phyloP scores from a whole-genome alignment of 352 stramenopile genomes.

The Globisporangium emineosum region DNA sequence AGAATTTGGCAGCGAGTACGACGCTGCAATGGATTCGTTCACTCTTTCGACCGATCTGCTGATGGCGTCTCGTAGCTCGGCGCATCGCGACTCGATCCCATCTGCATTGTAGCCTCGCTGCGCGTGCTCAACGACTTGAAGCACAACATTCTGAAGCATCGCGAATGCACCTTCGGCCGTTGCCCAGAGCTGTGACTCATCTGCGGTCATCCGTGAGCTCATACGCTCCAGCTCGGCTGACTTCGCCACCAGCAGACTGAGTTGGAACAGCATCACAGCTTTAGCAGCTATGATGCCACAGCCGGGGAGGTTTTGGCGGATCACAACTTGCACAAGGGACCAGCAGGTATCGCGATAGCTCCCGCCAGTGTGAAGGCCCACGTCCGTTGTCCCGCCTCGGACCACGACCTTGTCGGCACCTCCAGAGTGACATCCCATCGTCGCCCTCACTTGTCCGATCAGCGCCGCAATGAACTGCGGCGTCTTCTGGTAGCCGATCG shows the following conservation, averaged over 20 bases:
- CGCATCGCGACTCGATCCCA: neutral
- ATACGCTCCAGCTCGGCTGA: neutral
- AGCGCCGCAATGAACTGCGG: conserved; percentile 45
- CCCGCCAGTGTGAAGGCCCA: conserved; percentile 46
- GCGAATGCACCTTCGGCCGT: conserved; percentile 15
- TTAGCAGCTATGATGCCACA: conserved; percentile 34
- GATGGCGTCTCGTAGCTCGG: neutral
- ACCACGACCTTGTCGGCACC: neutral
- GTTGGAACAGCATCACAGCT: conserved; percentile 30
- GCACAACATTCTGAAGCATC: conserved; percentile 17
- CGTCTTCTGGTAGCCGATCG: conserved; percentile 45
- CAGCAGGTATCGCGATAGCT: conserved; percentile 46
- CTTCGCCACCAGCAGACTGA: conserved; percentile 15
- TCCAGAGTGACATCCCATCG: neutral
- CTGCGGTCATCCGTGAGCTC: neutral
- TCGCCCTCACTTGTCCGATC: conserved; percentile 17
- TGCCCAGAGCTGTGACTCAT: conserved; percentile 9
- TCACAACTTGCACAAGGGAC: conserved; percentile 36
- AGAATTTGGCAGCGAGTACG: conserved; percentile 1
- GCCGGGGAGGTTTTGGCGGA: conserved; percentile 35
- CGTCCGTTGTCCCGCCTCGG: conserved; percentile 45
- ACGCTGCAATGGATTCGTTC: neutral
- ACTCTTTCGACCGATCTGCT: neutral
- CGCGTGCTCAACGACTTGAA: neutral
- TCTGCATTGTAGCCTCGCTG: conserved; percentile 13